phyloP scores from a whole-genome alignment of 169 alveolate genomes.

The Cardiosporidium cionae region DNA sequence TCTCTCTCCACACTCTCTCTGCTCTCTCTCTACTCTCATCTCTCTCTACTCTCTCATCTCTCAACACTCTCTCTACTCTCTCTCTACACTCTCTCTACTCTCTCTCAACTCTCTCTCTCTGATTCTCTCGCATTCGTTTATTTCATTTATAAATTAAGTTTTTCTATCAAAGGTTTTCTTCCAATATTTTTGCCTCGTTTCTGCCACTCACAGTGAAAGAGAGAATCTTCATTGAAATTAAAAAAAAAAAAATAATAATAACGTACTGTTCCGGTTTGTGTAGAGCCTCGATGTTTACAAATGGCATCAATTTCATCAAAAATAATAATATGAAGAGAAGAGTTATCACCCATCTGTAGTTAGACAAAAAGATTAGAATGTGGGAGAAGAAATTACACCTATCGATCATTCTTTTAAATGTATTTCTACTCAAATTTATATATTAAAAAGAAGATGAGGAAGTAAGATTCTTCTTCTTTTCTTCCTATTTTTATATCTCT shows the following conservation, averaged over 20 bases:
- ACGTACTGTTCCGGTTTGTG: conserved; percentile 25
- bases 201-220: too few relatives aligned
- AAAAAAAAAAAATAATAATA: not conserved
- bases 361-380: not conserved
- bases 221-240: too few relatives aligned
- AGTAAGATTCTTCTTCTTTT: not conserved
- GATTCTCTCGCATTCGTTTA: too few relatives aligned
- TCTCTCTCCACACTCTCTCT: too few relatives aligned
- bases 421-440: not conserved
- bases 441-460: not conserved
- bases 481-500: not conserved
- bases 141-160: too few relatives aligned
- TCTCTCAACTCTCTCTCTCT: too few relatives aligned
- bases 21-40: too few relatives aligned
- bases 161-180: too few relatives aligned
- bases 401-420: not conserved
- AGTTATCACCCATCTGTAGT: conserved; percentile 83
- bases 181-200: too few relatives aligned
- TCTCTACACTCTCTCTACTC: too few relatives aligned
- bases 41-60: too few relatives aligned
- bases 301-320: conserved; percentile 99
- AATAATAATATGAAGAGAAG: conserved; percentile 92
- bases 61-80: too few relatives aligned
- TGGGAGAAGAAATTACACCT: not conserved
- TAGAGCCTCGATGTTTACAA: conserved; percentile 91